Percentiles rank a stretch among this genome's conserved stretches.
phyloP scores from a whole-genome alignment of 2,329 filamentous ascomycete genomes.

The Xylariales sp. region DNA sequence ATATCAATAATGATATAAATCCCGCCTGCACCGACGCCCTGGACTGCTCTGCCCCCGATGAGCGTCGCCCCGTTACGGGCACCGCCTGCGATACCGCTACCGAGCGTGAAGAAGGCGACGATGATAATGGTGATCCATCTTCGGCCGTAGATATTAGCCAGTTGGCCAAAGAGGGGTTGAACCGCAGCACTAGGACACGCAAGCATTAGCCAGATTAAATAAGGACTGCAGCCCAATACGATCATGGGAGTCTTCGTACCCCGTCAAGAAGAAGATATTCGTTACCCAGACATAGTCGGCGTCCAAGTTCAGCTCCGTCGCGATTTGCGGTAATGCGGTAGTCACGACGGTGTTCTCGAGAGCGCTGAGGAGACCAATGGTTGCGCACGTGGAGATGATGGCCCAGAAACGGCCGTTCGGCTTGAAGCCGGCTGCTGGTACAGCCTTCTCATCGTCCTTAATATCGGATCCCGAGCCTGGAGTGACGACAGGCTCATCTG shows the following conservation, averaged over 20 bases:
- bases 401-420: constrained; percentile 19
- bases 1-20: constrained; percentile 36
- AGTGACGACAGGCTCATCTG: background rate
- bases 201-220: background rate
- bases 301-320: background rate
- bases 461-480: background rate
- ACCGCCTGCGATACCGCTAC: constrained; percentile 57
- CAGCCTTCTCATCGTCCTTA: constrained; percentile 6
- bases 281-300: constrained; percentile 16
- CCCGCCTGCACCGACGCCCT: constrained; percentile 53
- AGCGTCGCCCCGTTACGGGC: constrained; percentile 53
- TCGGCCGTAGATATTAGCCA: constrained; percentile 59
- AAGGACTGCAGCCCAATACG: background rate
- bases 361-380: constrained; percentile 18
- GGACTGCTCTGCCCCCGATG: constrained; percentile 54
- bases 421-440: constrained; percentile 4
- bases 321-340: constrained; percentile 10
- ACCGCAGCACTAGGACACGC: constrained; percentile 15
- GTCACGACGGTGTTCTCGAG: constrained; percentile 22
- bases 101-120: constrained; percentile 55
- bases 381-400: constrained; percentile 12
- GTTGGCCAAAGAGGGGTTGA: constrained; percentile 58
- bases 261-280: constrained; percentile 18
- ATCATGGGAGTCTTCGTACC: constrained; percentile 4
- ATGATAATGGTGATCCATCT: constrained; percentile 50